A percentile compares a stretch with the other conserved stretches of the same genome.
Conservation (phyloP, 169 alveolate genomes). For the Plasmodium sp. region DNA sequence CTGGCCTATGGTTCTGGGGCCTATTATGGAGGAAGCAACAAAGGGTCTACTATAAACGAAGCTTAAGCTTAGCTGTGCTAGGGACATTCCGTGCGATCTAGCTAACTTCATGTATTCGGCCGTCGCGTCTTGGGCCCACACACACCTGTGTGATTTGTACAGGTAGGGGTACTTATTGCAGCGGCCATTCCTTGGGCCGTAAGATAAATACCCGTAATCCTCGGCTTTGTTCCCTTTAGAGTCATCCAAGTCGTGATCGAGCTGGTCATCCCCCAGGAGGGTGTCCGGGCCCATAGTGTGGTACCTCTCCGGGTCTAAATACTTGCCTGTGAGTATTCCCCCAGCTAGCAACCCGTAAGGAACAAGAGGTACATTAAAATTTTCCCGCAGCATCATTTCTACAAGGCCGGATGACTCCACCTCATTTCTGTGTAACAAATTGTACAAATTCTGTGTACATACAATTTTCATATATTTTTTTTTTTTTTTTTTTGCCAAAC, state of each 20-base stretch:
- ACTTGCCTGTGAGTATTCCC: conserved; percentile 89
- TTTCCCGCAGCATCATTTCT: conserved; percentile 80
- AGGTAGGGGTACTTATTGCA: conserved; percentile 85
- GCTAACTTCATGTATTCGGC: conserved; percentile 87
- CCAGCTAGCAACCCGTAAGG: conserved; percentile 90
- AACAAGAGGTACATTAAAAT: conserved; percentile 85
- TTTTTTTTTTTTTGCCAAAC: conserved; percentile 76
- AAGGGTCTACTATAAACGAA: conserved; percentile 87
- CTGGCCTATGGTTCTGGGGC: conserved; percentile 89
- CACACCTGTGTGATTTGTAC: conserved; percentile 89
- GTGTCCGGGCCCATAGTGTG: conserved; percentile 68
- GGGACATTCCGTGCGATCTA: conserved; percentile 85
- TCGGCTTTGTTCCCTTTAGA: conserved; percentile 80
- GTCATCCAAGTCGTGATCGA: conserved; percentile 16
- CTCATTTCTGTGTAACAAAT: conserved; percentile 86
- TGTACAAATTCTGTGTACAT: conserved; percentile 83
- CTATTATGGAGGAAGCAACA: conserved; percentile 86
- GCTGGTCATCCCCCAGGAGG: conserved; percentile 58
- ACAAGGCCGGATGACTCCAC: conserved; percentile 86
- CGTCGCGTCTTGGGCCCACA: conserved; percentile 89
- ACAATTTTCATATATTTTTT: conserved; percentile 74
- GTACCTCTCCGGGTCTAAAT: conserved; percentile 88
- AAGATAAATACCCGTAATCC: conserved; percentile 87
- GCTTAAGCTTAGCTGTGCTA: conserved; percentile 83
- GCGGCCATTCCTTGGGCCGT: conserved; percentile 87